phyloP scores from a whole-genome alignment of 768 basidiomycete genomes.

The Albatrellus ellisii region DNA sequence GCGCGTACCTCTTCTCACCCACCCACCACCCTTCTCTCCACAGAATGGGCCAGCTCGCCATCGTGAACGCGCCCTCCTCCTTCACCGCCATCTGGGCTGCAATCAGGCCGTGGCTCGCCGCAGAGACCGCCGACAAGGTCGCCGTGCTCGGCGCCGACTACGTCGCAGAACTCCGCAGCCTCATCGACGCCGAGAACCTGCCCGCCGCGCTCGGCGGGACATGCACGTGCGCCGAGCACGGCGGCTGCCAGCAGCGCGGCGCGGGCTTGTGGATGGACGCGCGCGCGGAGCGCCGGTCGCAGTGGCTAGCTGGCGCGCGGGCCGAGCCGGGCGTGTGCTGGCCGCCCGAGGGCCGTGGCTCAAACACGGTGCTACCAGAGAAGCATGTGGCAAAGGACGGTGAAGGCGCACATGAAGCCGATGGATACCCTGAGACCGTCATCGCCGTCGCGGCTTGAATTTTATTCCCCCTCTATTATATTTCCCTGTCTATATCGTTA shows the following conservation, averaged over 20 bases:
- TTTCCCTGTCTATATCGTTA: no score
- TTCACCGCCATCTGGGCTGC: constrained; percentile 63
- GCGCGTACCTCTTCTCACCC: no score
- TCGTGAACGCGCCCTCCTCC: constrained; percentile 61
- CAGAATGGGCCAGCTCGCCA: constrained; percentile 61
- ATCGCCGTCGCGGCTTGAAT: neutral
- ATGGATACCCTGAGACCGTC: neutral
- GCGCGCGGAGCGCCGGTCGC: constrained; percentile 16
- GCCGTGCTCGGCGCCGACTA: constrained; percentile 54
- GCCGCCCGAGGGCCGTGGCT: neutral
- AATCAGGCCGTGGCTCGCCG: constrained; percentile 60
- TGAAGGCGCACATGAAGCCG: neutral
- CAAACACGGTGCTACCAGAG: neutral
- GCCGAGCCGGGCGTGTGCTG: constrained; percentile 4
- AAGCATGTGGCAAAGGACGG: neutral
- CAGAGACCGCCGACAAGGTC: constrained; percentile 58
- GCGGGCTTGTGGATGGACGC: constrained; percentile 66
- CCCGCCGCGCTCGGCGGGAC: constrained; percentile 49
- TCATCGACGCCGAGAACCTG: constrained; percentile 51
- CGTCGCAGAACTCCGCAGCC: constrained; percentile 35
- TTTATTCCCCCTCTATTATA: no score
- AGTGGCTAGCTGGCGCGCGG: constrained; percentile 20
- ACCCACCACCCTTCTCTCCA: neutral
- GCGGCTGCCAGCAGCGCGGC: constrained; percentile 48
- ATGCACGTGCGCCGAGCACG: constrained; percentile 43